These are phyloP conservation scores for Oryza australiensis DNA, from an alignment of 176 grass and related monocot genomes.

Conservation along the genomic window DNA sequence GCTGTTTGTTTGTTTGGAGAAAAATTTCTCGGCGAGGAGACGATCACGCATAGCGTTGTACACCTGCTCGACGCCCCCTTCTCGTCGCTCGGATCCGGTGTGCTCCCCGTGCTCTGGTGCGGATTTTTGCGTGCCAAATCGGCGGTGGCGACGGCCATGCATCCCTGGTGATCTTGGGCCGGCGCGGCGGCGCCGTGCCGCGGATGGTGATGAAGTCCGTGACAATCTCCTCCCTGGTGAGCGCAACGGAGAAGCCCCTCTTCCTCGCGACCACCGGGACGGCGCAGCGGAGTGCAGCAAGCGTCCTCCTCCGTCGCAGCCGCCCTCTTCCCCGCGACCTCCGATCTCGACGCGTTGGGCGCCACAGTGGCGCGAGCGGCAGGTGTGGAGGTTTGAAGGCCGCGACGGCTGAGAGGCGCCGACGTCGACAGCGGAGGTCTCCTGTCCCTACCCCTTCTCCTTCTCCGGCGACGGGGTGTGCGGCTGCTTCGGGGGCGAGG, in stretches of 20 bases:
- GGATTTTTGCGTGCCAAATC: no score
- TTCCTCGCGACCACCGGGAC: background rate
- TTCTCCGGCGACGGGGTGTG: constrained; percentile 32
- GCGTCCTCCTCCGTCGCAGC: background rate
- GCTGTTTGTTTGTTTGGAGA: no score
- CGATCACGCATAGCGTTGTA: no score
- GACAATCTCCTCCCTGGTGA: constrained; percentile 44
- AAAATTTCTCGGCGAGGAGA: no score
- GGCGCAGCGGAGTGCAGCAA: background rate
- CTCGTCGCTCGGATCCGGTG: no score
- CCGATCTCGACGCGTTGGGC: background rate
- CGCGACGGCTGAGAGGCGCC: constrained; percentile 5
- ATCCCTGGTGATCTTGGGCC: no score
- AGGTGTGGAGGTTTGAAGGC: constrained; percentile 29
- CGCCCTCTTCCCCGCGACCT: background rate
- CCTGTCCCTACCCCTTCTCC: background rate
- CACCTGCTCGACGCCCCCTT: no score
- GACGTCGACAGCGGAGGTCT: background rate
- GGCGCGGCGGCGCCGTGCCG: constrained; percentile 40
- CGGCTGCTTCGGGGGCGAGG: no score
- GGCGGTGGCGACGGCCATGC: no score
- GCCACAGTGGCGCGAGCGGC: constrained; percentile 14
- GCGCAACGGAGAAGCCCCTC: constrained; percentile 40
- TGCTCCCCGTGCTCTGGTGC: no score
- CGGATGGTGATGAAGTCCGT: constrained; percentile 46